These are phyloP conservation scores for Ceratocystis diversiconidia DNA, from an alignment of 2,329 filamentous ascomycete species.

Conservation along the genomic window DNA sequence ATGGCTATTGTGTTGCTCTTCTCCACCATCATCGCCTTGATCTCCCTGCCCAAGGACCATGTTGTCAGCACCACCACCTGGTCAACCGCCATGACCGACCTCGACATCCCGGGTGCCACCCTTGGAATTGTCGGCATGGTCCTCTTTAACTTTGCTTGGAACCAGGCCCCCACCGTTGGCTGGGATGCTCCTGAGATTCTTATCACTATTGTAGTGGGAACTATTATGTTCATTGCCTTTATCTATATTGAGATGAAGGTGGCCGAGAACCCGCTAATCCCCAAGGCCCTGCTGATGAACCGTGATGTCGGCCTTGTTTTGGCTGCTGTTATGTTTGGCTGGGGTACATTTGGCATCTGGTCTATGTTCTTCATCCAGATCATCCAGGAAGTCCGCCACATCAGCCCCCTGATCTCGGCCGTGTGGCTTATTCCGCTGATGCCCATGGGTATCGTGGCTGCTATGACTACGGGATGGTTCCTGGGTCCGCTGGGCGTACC, in stretches of 20 bases:
- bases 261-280: constrained; percentile 40
- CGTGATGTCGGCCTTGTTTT: constrained; percentile 29
- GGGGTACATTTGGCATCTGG: constrained; percentile 41
- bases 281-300: constrained; percentile 33
- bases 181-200: constrained; percentile 45
- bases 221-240: constrained; percentile 41
- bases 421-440: constrained; percentile 34
- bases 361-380: constrained; percentile 39
- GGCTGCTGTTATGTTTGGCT: constrained; percentile 38
- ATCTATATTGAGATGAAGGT: constrained; percentile 38
- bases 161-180: constrained; percentile 45
- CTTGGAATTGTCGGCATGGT: constrained; percentile 41
- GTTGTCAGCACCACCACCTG: background rate
- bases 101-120: constrained; percentile 30
- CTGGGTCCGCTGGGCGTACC: constrained; percentile 27
- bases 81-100: constrained; percentile 4
- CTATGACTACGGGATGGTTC: constrained; percentile 31
- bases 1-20: constrained; percentile 24
- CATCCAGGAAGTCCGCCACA: constrained; percentile 31
- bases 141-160: constrained; percentile 54
- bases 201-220: constrained; percentile 41
- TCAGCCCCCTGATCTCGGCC: constrained; percentile 31
- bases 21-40: constrained; percentile 24
- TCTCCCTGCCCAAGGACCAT: constrained; percentile 26
- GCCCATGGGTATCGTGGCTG: constrained; percentile 31